Percentiles rank a stretch among this genome's conserved stretches.
These are phyloP conservation scores for Mycena sanguinolenta DNA, from an alignment of 768 basidiomycete genomes.

Conservation along the genomic window DNA sequence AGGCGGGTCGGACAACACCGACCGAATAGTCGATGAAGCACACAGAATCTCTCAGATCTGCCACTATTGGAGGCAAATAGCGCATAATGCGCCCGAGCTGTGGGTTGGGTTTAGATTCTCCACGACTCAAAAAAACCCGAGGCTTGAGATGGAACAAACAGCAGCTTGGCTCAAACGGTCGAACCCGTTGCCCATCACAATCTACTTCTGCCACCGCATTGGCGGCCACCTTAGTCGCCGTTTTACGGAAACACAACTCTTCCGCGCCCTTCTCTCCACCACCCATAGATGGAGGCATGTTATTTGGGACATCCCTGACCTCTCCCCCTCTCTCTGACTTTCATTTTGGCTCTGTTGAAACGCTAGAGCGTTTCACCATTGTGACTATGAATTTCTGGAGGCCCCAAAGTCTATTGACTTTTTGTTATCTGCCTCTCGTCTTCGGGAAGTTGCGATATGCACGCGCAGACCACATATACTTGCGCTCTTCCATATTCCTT, in stretches of 20 bases:
- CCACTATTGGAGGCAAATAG: background rate
- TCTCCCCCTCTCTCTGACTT: background rate
- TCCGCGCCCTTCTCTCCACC: background rate
- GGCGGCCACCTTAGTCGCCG: background rate
- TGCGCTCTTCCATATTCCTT: background rate
- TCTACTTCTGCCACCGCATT: background rate
- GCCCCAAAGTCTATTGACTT: background rate
- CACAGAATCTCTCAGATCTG: background rate
- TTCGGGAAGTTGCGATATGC: background rate
- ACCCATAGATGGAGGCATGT: background rate
- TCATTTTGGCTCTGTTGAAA: background rate
- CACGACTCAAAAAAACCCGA: background rate
- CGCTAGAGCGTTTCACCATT: background rate
- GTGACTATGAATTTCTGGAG: background rate
- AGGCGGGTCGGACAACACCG: background rate
- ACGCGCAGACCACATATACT: background rate
- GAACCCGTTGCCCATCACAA: background rate
- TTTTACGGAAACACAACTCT: background rate
- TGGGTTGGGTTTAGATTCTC: background rate
- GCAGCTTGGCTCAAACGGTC: background rate
- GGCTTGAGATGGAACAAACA: background rate
- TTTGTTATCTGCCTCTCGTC: background rate
- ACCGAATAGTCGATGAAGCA: background rate
- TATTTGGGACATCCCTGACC: background rate
- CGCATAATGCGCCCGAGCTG: background rate